Evolutionary conservation across 2,329 filamentous ascomycete species (phyloP).

Genomic region (Fusarium liriodendri): DNA sequence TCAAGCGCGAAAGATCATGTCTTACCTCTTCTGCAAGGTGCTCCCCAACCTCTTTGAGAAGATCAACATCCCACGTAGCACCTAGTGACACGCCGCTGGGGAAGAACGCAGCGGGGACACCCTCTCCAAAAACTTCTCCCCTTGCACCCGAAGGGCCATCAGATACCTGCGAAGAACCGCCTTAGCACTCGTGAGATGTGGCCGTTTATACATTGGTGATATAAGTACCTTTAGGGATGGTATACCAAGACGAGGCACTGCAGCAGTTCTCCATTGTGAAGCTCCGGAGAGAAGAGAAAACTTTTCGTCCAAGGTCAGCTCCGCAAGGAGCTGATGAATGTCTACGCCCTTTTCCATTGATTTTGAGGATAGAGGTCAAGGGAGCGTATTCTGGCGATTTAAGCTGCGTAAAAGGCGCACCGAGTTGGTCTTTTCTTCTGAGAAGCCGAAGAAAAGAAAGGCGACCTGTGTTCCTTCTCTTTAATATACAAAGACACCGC

Average conservation of each 20-base stretch:
- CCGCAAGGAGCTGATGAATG: not conserved
- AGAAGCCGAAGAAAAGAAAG: not conserved
- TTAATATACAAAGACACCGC: not conserved
- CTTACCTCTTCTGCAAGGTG: not conserved
- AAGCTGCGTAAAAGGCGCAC: not conserved
- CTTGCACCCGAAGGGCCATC: not conserved
- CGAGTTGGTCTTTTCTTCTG: not conserved
- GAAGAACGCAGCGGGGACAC: not conserved
- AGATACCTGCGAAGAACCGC: not conserved
- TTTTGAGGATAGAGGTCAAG: not conserved
- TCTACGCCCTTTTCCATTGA: not conserved
- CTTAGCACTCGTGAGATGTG: not conserved
- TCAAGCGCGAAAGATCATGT: not conserved
- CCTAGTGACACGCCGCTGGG: not conserved
- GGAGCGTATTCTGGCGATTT: not conserved
- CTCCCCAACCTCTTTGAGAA: not conserved
- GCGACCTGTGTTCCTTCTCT: not conserved
- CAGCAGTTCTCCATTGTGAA: not conserved
- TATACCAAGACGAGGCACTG: not conserved
- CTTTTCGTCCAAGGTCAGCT: not conserved
- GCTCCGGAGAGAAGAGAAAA: not conserved
- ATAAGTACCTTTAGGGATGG: not conserved
- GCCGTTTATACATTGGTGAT: not conserved
- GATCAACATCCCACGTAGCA: not conserved
- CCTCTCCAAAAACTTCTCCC: not conserved